Conservation (phyloP, 2,329 filamentous ascomycete species). For the Pezicula neosporulosa region DNA sequence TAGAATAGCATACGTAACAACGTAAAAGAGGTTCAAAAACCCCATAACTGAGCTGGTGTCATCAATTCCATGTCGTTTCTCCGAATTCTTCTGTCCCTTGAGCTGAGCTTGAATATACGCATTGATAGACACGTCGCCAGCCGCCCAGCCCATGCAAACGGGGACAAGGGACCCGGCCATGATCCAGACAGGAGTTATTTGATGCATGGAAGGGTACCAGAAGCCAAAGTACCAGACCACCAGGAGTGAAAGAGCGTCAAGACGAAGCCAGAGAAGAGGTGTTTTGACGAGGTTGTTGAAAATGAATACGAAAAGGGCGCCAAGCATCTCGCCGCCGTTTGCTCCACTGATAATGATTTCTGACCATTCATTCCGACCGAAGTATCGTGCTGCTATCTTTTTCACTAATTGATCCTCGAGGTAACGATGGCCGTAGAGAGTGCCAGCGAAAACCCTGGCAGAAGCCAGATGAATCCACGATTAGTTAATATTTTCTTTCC, state of each 20-base stretch:
- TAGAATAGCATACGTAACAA: no score
- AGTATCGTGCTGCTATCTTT: constrained; percentile 41
- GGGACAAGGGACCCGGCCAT: constrained; percentile 42
- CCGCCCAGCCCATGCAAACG: constrained; percentile 47
- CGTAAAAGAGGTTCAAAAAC: no score
- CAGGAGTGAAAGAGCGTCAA: constrained; percentile 41
- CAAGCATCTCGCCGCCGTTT: constrained; percentile 46
- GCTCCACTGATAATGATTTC: constrained; percentile 48
- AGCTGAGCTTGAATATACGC: constrained; percentile 48
- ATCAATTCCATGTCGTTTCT: no score
- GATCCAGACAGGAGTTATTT: constrained; percentile 42
- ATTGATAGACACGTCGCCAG: constrained; percentile 46
- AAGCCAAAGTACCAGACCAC: constrained; percentile 46
- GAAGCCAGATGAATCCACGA: constrained; percentile 45
- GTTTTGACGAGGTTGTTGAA: constrained; percentile 45
- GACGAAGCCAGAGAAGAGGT: constrained; percentile 46
- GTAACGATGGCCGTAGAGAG: constrained; percentile 47
- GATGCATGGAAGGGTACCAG: constrained; percentile 36
- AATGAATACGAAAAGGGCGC: constrained; percentile 44
- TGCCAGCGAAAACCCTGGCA: constrained; percentile 45
- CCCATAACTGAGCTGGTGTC: no score
- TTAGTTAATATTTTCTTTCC: constrained; percentile 42
- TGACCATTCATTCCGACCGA: constrained; percentile 44
- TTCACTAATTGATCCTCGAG: constrained; percentile 46
- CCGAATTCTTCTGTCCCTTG: no score